These are phyloP conservation scores for Proliferodiscus dingleyae DNA, from an alignment of 2,329 filamentous ascomycete species.

Conservation along the genomic window DNA sequence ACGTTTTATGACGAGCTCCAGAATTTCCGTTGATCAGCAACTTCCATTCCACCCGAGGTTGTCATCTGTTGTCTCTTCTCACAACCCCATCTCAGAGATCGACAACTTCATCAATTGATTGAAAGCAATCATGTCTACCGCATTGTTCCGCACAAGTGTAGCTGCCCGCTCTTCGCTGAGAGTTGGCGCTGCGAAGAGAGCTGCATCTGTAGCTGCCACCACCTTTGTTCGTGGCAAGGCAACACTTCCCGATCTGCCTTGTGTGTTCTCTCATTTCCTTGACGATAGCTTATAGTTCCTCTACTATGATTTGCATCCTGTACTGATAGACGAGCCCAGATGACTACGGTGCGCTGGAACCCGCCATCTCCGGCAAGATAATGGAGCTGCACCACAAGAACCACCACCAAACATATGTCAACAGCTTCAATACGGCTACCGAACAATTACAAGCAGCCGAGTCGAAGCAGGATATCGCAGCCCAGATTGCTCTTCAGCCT, in stretches of 20 bases:
- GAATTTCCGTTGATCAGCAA: background rate
- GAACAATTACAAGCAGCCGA: slow-evolving; percentile 63
- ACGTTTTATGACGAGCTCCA: slow-evolving; percentile 11
- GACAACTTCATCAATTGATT: slow-evolving; percentile 11
- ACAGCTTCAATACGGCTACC: slow-evolving; percentile 74
- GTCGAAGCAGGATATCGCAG: slow-evolving; percentile 45
- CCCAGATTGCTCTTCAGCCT: slow-evolving; percentile 50
- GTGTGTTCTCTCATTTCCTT: slow-evolving; percentile 41
- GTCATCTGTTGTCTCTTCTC: background rate
- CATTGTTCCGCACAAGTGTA: slow-evolving; percentile 67
- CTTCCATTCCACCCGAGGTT: slow-evolving; percentile 4
- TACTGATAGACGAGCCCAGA: slow-evolving; percentile 49
- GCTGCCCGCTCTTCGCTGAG: slow-evolving; percentile 67
- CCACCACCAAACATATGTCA: slow-evolving; percentile 93
- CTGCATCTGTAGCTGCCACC: slow-evolving; percentile 63
- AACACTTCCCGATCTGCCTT: slow-evolving; percentile 83
- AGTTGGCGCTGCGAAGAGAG: slow-evolving; percentile 57
- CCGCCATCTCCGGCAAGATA: slow-evolving; percentile 77
- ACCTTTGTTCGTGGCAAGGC: slow-evolving; percentile 83
- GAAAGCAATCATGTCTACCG: slow-evolving; percentile 61
- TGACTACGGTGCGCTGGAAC: slow-evolving; percentile 93
- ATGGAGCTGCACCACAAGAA: slow-evolving; percentile 95
- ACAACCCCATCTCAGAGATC: slow-evolving; percentile 9
- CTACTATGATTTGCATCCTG: background rate
- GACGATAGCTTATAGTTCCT: background rate